These are phyloP conservation scores for Nemania diffusa DNA, from an alignment of 2,329 filamentous ascomycete species.

Conservation along the genomic window DNA sequence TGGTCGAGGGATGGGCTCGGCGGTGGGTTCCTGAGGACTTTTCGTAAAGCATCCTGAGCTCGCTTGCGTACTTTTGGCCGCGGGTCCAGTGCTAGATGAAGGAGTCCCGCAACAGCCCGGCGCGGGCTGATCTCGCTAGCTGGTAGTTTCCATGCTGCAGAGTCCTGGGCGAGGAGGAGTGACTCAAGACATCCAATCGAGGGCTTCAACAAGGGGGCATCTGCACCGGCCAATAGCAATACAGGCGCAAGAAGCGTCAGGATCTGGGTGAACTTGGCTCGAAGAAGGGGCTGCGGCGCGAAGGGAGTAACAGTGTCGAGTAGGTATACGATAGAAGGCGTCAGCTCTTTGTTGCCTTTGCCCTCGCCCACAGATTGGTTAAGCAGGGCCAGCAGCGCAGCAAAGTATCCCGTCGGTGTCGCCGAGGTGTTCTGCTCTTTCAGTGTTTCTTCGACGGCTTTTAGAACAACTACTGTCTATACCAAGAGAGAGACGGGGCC, in stretches of 20 bases:
- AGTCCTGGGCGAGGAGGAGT: slow-evolving; percentile 89
- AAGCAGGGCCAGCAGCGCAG: slow-evolving; percentile 89
- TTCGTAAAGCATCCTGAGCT: slow-evolving; percentile 87
- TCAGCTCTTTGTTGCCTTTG: slow-evolving; percentile 81
- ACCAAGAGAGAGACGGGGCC: slow-evolving; percentile 19
- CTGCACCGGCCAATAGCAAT: slow-evolving; percentile 80
- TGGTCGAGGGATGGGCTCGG: slow-evolving; percentile 94
- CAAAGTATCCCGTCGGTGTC: slow-evolving; percentile 92
- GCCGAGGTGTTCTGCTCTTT: slow-evolving; percentile 85
- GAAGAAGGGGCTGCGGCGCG: slow-evolving; percentile 85
- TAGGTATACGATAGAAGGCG: slow-evolving; percentile 90
- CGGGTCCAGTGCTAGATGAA: slow-evolving; percentile 85
- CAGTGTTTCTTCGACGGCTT: slow-evolving; percentile 91
- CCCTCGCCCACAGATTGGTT: slow-evolving; percentile 77
- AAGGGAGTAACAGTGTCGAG: slow-evolving; percentile 91
- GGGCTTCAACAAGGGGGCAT: slow-evolving; percentile 85
- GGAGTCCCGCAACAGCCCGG: slow-evolving; percentile 84
- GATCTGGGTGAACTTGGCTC: slow-evolving; percentile 95
- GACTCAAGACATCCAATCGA: slow-evolving; percentile 95
- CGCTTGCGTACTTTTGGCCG: slow-evolving; percentile 94
- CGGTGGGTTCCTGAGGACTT: slow-evolving; percentile 84
- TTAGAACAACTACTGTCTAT: slow-evolving; percentile 85
- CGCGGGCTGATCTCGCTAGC: slow-evolving; percentile 86
- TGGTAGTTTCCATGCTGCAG: slow-evolving; percentile 85
- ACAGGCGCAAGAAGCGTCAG: slow-evolving; percentile 86